Base-by-base conservation (phyloP, 2,329 filamentous ascomycete genomes). In the Aspergillus calidoustus region DNA sequence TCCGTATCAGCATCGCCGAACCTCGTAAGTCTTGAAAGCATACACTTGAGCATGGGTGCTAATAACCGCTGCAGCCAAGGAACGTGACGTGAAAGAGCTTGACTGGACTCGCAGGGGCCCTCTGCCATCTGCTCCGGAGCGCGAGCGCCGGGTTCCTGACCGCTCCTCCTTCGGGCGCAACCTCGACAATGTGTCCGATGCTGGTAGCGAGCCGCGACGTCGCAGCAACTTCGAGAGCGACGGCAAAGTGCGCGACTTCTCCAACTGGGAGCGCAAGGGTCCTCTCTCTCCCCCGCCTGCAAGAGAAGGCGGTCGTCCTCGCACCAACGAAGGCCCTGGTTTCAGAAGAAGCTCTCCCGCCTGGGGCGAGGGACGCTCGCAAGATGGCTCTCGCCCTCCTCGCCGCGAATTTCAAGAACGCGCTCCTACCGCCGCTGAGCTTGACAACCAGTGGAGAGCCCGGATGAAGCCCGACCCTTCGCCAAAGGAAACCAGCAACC, bases 81-180 rank as follows among this genome's bases (percentile, higher is more conserved):
- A 95, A 53, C 86, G 86, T 64, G 93, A 96, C 64, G 85, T 84
- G 64, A 90, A 93, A 71, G 93, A 96, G 70, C 85, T 97, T 69
- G 92, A 95, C 80, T 98, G 95, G 94, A 91, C 91, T 71, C 91
- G 95, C 76, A 95, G 93, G 80, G 95, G 95, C 13, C 94, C 94
- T 66, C 86, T 96, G 58, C 88, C 91, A 64, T 91, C 93, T 69
- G 80, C 91, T 31, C 89, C 90, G 51, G 78, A 81, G 68, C 84
- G 87, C 63, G 78, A 81, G 68, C 84, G 87, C 63, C 81, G 84
- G 66, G 76, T 79, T 25, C 83, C 83, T 59, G 84, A 87, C 60
- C 79, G 82, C 60, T 80, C 84, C 50, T 84, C 84, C 61, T 86
- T 85, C 71, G 82, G 82, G 64, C 80, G 83, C 72, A 82, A 77